A percentile compares a stretch with the other conserved stretches of the same genome.
These are phyloP conservation scores for Schwanniomyces sp. DNA, from an alignment of 805 yeast species.

Conservation along the genomic window DNA sequence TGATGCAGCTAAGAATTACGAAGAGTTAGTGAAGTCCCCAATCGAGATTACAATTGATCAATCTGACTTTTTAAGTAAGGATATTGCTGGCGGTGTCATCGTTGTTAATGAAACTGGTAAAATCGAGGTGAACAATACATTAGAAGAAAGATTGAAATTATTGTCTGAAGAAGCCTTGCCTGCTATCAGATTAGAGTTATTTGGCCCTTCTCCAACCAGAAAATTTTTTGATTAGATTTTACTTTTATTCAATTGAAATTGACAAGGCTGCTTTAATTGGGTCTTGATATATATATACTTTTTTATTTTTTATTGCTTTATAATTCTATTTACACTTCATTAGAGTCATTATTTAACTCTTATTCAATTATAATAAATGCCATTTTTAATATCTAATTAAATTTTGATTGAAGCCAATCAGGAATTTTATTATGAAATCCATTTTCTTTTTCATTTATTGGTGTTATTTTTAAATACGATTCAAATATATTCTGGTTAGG, in stretches of 20 bases:
- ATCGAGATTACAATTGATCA: constrained; percentile 60
- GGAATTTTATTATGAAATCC: not conserved
- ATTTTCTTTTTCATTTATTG: not conserved
- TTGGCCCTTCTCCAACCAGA: constrained; percentile 82
- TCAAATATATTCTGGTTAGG: not conserved
- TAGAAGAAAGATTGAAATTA: constrained; percentile 88
- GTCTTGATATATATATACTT: not conserved
- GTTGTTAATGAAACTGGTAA: constrained; percentile 71
- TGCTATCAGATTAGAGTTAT: constrained; percentile 84
- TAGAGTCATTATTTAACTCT: not conserved
- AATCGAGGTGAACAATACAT: constrained; percentile 87
- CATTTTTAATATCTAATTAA: not conserved
- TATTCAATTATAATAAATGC: not conserved
- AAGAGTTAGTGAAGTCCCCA: constrained; percentile 57
- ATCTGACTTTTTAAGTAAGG: constrained; percentile 55
- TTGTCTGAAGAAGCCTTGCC: constrained; percentile 87
- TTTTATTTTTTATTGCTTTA: not conserved
- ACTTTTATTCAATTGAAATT: constrained; percentile 1
- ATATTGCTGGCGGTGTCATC: constrained; percentile 82
- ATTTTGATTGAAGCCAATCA: not conserved
- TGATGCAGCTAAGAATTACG: constrained; percentile 63
- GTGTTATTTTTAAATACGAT: not conserved
- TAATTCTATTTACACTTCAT: constrained; percentile 2
- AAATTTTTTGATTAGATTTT: constrained; percentile 76
- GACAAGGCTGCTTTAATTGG: not conserved